phyloP scores from a whole-genome alignment of 192 early-diverging fungal species.

The Coemansia sp. region DNA sequence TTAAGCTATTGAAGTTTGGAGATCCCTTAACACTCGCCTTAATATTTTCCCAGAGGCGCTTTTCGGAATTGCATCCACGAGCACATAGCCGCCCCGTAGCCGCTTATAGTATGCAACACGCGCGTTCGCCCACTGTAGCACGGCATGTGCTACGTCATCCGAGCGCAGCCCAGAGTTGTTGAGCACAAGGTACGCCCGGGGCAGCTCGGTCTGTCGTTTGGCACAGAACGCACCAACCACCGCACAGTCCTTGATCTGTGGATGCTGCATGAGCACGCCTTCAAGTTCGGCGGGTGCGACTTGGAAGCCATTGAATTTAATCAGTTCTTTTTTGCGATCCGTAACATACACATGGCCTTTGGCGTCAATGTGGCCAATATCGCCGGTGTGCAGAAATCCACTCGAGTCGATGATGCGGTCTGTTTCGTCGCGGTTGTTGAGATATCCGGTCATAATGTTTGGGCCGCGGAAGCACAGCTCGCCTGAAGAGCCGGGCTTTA shows the following conservation, averaged over 20 bases:
- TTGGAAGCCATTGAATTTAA: conserved; percentile 85
- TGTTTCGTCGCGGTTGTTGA: conserved; percentile 74
- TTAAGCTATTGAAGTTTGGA: not conserved
- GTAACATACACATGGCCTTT: conserved; percentile 57
- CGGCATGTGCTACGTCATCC: not conserved
- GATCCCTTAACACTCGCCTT: conserved; percentile 34
- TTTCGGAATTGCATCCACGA: conserved; percentile 34
- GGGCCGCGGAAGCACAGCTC: conserved; percentile 86
- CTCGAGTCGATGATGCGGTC: conserved; percentile 63
- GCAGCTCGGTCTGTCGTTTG: conserved; percentile 56
- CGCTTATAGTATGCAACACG: conserved; percentile 45
- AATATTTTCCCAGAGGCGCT: conserved; percentile 45
- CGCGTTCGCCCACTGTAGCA: conserved; percentile 27
- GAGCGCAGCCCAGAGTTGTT: not conserved
- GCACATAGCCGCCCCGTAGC: conserved; percentile 28
- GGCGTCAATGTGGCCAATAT: conserved; percentile 67
- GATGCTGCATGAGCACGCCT: conserved; percentile 66
- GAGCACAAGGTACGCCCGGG: conserved; percentile 33
- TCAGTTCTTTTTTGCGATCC: conserved; percentile 82
- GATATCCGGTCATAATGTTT: conserved; percentile 85
- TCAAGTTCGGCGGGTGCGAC: conserved; percentile 88
- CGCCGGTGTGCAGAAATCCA: conserved; percentile 83
- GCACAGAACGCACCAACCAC: conserved; percentile 63
- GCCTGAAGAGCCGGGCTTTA: conserved; percentile 55
- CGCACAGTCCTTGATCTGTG: conserved; percentile 62